Percentiles rank a stretch among this genome's conserved stretches.
Evolutionary conservation across 768 basidiomycete species (phyloP).

Genomic region (Mycena maculata): DNA sequence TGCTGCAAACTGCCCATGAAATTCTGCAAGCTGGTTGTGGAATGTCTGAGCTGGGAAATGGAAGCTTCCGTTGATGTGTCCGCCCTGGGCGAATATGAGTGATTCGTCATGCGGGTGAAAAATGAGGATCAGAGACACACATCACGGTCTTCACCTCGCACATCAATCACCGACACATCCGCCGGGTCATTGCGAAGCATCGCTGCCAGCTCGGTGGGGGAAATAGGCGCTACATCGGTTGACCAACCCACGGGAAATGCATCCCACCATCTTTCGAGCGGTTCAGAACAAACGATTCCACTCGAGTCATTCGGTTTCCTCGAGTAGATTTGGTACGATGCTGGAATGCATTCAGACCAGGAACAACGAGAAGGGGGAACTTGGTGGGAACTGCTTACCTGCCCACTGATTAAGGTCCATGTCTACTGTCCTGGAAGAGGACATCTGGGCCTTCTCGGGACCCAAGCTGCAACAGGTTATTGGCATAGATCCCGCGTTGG

Average conservation of each 20-base stretch:
- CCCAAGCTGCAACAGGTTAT: constrained; percentile 33
- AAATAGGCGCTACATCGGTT: constrained; percentile 49
- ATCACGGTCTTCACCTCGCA: constrained; percentile 58
- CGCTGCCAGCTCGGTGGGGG: constrained; percentile 8
- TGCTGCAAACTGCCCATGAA: constrained; percentile 54
- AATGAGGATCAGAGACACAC: constrained; percentile 46
- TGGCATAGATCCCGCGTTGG: background rate
- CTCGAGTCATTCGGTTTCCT: constrained; percentile 43
- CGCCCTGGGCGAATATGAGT: constrained; percentile 51
- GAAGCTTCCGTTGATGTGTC: constrained; percentile 63
- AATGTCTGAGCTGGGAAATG: constrained; percentile 65
- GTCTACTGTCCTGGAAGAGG: constrained; percentile 20
- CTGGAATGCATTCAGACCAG: constrained; percentile 39
- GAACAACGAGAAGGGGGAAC: background rate
- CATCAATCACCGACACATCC: constrained; percentile 61
- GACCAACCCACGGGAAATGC: constrained; percentile 57
- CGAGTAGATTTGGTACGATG: constrained; percentile 61
- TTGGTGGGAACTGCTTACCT: constrained; percentile 46
- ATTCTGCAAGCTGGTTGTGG: constrained; percentile 54
- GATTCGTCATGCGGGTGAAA: background rate
- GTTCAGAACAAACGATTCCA: constrained; percentile 7
- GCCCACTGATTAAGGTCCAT: constrained; percentile 58
- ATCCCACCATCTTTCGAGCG: constrained; percentile 63
- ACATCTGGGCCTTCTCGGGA: constrained; percentile 1
- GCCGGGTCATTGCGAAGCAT: constrained; percentile 43